These are phyloP conservation scores for Orbilia ellipsospora DNA, from an alignment of 2,329 filamentous ascomycete species.

Conservation along the genomic window DNA sequence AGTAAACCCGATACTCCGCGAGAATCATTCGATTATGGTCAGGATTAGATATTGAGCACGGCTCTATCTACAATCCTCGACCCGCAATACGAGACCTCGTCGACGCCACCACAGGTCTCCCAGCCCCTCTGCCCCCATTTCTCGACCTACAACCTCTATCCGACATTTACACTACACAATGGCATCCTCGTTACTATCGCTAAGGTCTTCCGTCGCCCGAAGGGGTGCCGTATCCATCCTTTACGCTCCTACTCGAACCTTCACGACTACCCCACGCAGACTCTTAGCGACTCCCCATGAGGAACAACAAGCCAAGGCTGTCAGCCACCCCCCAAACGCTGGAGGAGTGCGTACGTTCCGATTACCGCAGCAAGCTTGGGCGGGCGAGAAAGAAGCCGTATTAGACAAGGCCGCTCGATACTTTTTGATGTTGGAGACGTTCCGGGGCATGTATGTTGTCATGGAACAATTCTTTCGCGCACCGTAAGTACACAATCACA, in stretches of 20 bases:
- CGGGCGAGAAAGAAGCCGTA: slow-evolving; percentile 83
- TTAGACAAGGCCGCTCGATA: slow-evolving; percentile 89
- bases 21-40: slow-evolving; percentile 32
- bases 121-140: slow-evolving; percentile 4
- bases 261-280: slow-evolving; percentile 73
- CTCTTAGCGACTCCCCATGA: slow-evolving; percentile 60
- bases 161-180: slow-evolving; percentile 60
- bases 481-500: slow-evolving; percentile 77
- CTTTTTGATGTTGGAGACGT: slow-evolving; percentile 95
- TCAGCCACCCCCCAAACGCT: slow-evolving; percentile 75
- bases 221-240: slow-evolving; percentile 59
- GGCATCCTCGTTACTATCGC: slow-evolving; percentile 65
- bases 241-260: slow-evolving; percentile 67
- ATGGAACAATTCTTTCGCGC: slow-evolving; percentile 98
- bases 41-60: slow-evolving; percentile 19
- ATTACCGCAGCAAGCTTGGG: slow-evolving; percentile 69
- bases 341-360: slow-evolving; percentile 79
- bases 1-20: slow-evolving; percentile 11
- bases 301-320: slow-evolving; percentile 57
- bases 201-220: slow-evolving; percentile 63
- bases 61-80: slow-evolving; percentile 20
- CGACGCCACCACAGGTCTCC: slow-evolving; percentile 11
- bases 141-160: not conserved
- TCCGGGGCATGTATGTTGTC: slow-evolving; percentile 96
- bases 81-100: slow-evolving; percentile 13